Evolutionary conservation across 257 asterid species (phyloP).

Genomic region (Leonotis leonurus): DNA sequence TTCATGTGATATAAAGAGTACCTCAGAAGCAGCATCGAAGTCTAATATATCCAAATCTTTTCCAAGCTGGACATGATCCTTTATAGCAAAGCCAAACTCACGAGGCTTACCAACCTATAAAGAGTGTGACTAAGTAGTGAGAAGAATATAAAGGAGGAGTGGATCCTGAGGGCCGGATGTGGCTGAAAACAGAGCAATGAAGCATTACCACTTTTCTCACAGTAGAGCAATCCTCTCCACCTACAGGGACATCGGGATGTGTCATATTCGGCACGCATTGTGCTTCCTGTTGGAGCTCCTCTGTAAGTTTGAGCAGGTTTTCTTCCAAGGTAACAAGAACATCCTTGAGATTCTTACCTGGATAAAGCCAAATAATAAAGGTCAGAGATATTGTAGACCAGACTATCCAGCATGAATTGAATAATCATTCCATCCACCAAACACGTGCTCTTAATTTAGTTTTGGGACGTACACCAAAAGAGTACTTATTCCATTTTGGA

Average conservation of each 20-base stretch:
- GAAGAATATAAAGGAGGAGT: background rate
- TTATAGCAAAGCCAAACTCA: conserved; percentile 63
- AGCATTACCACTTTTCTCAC: conserved; percentile 63
- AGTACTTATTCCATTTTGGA: no score
- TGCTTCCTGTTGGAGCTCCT: conserved; percentile 84
- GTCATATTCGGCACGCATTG: conserved; percentile 96
- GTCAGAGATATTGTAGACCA: conserved; percentile 1
- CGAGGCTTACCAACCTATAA: conserved; percentile 66
- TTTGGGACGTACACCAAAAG: no score
- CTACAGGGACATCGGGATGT: conserved; percentile 89
- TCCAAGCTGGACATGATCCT: conserved; percentile 93
- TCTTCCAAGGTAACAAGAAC: conserved; percentile 72
- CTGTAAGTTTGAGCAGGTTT: conserved; percentile 70
- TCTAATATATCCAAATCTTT: conserved; percentile 77
- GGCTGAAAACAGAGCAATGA: conserved; percentile 6
- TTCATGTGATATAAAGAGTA: conserved; percentile 29
- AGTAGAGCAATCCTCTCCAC: conserved; percentile 71
- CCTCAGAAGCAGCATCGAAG: conserved; percentile 98
- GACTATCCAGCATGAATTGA: background rate
- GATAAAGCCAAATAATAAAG: conserved; percentile 12
- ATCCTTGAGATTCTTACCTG: conserved; percentile 84
- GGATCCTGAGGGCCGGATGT: background rate
- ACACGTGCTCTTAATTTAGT: no score
- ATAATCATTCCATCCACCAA: no score
- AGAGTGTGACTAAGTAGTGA: background rate